Conservation (phyloP, 129 eudicot genomes). For the Pittosporum tobira region DNA sequence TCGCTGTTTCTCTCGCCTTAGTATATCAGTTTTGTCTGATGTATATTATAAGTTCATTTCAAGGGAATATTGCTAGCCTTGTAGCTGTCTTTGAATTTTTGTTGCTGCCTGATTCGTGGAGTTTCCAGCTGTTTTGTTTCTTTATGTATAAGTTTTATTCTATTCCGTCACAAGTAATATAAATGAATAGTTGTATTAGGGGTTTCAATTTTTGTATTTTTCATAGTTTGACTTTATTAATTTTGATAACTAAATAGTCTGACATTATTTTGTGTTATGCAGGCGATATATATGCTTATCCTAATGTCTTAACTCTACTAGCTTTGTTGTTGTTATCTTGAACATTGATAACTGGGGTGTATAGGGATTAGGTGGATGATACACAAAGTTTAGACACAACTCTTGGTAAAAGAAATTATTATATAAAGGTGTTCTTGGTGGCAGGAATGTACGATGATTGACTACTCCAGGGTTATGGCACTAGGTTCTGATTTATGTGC, state of each 20-base stretch:
- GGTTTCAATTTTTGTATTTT: background rate
- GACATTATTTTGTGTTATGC: background rate
- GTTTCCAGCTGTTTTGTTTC: background rate
- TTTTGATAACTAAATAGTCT: no score
- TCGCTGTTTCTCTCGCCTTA: background rate
- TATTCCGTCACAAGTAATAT: background rate
- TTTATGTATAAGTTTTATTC: background rate
- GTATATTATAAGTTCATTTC: background rate
- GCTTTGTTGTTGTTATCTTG: background rate
- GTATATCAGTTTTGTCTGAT: background rate
- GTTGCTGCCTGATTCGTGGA: no score
- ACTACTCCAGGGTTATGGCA: conserved; percentile 1
- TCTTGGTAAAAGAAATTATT: background rate
- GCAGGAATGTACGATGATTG: background rate
- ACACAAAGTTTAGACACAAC: background rate
- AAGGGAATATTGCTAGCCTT: no score
- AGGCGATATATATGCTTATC: no score
- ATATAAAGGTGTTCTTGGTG: conserved; percentile 1
- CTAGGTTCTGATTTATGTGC: conserved; percentile 1
- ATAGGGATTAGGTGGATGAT: background rate
- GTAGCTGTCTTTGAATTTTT: no score
- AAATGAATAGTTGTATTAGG: background rate
- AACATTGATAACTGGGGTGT: background rate
- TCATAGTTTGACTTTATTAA: no score
- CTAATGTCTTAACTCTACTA: no score